Percentiles rank a stretch among this genome's conserved stretches.
Conservation (phyloP, 306 rosid species). For the Rosa multiflora region DNA sequence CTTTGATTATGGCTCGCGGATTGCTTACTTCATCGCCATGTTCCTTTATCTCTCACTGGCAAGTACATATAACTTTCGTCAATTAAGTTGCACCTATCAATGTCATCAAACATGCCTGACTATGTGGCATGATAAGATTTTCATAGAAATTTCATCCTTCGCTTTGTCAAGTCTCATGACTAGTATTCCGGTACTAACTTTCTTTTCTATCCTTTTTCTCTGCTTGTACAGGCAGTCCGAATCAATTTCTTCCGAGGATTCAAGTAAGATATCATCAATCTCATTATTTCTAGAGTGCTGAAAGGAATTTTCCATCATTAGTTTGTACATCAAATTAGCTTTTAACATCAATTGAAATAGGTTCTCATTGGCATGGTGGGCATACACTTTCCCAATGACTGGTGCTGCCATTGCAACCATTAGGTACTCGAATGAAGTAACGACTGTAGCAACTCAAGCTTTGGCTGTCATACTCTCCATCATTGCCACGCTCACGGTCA, state of each 20-base stretch:
- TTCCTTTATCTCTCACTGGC: slow-evolving; percentile 91
- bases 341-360: slow-evolving; percentile 40
- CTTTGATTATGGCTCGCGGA: slow-evolving; percentile 64
- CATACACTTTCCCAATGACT: slow-evolving; percentile 97
- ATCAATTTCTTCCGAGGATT: slow-evolving; percentile 79
- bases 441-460: slow-evolving; percentile 47
- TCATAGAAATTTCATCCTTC: background rate
- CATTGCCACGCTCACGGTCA: slow-evolving; percentile 53
- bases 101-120: background rate
- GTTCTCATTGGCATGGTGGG: slow-evolving; percentile 98
- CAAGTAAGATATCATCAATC: slow-evolving; percentile 45
- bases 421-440: slow-evolving; percentile 68
- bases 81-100: background rate
- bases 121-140: background rate
- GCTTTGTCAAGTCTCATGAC: background rate
- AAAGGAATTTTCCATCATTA: background rate
- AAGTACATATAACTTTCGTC: slow-evolving; percentile 26
- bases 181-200: background rate
- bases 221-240: slow-evolving; percentile 69
- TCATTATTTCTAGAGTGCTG: background rate
- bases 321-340: background rate
- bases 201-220: slow-evolving; percentile 1
- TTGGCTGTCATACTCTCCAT: slow-evolving; percentile 48
- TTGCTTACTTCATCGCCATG: slow-evolving; percentile 73
- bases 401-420: slow-evolving; percentile 96